A percentile compares a stretch with the other conserved stretches of the same genome.
phyloP scores from a whole-genome alignment of 768 basidiomycete genomes.

The Agrocybe chaxingu region DNA sequence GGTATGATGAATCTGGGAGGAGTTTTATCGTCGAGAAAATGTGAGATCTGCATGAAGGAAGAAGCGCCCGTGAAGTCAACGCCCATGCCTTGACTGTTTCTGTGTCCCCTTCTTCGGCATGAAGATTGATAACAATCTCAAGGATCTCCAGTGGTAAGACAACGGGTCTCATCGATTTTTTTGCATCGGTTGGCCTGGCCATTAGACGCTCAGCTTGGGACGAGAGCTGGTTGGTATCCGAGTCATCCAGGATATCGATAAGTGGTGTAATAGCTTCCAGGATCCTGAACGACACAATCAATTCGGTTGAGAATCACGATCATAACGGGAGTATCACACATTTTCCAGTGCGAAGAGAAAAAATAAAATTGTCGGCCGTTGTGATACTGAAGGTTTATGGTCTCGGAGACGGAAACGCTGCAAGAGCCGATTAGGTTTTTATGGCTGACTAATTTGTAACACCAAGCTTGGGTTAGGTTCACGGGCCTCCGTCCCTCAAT shows the following conservation, averaged over 20 bases:
- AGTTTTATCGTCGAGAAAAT: slow-evolving; percentile 6
- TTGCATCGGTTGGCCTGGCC: not conserved
- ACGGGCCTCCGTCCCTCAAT: slow-evolving; percentile 4
- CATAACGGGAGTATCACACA: too few relatives aligned
- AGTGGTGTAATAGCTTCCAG: too few relatives aligned
- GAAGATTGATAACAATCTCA: slow-evolving; percentile 4
- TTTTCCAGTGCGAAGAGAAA: too few relatives aligned
- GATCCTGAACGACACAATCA: too few relatives aligned
- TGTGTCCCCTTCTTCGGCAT: slow-evolving; percentile 6
- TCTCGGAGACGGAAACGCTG: not conserved
- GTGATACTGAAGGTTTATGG: not conserved
- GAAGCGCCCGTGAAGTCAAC: not conserved
- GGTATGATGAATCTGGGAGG: not conserved
- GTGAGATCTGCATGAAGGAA: slow-evolving; percentile 4
- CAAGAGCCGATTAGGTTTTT: not conserved
- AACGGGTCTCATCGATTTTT: not conserved
- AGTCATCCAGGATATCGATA: too few relatives aligned
- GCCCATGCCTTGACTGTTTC: slow-evolving; percentile 1
- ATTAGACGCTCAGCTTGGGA: not conserved
- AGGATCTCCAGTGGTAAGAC: slow-evolving; percentile 2
- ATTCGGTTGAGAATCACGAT: too few relatives aligned
- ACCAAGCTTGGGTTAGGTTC: slow-evolving; percentile 9
- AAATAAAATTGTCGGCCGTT: too few relatives aligned
- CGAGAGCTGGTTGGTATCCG: not conserved
- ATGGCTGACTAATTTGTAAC: not conserved